Conservation (phyloP, 495 filamentous ascomycete genomes). For the Lindgomyces ingoldianus region DNA sequence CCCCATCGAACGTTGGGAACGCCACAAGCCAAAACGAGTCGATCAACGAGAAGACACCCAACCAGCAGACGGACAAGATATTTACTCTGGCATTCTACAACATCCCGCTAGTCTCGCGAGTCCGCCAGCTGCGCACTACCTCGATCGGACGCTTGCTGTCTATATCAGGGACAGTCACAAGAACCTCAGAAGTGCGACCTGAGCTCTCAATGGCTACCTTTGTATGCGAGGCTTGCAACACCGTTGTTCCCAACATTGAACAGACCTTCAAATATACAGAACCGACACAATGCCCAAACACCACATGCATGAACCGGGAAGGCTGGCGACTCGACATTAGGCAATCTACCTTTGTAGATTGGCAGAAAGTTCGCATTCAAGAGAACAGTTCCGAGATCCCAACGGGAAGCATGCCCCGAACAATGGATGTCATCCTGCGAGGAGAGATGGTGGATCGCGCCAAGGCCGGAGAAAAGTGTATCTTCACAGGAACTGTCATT, state of each 20-base stretch:
- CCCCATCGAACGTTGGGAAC: slow-evolving; percentile 66
- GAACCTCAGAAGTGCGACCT: slow-evolving; percentile 94
- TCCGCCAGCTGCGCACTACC: slow-evolving; percentile 84
- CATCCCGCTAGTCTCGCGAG: slow-evolving; percentile 85
- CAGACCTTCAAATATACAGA: slow-evolving; percentile 98
- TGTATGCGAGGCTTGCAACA: slow-evolving; percentile 81
- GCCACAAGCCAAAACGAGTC: slow-evolving; percentile 65
- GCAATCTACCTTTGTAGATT: slow-evolving; percentile 97
- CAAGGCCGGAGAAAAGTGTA: slow-evolving; percentile 96
- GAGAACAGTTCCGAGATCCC: slow-evolving; percentile 98
- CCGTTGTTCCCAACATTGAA: slow-evolving; percentile 83
- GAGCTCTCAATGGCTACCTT: slow-evolving; percentile 93
- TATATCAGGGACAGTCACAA: slow-evolving; percentile 93
- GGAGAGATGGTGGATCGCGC: slow-evolving; percentile 97
- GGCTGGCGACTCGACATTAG: slow-evolving; percentile 95
- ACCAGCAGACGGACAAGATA: slow-evolving; percentile 94
- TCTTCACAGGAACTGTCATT: slow-evolving; percentile 95
- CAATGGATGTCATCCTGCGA: slow-evolving; percentile 95
- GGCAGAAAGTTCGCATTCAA: slow-evolving; percentile 97
- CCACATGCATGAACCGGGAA: slow-evolving; percentile 82
- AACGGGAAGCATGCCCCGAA: slow-evolving; percentile 97
- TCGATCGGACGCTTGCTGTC: slow-evolving; percentile 91
- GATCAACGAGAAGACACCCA: slow-evolving; percentile 69
- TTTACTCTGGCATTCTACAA: slow-evolving; percentile 97
- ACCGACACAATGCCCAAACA: slow-evolving; percentile 90